A percentile compares a stretch with the other conserved stretches of the same genome.
Conservation (phyloP, 805 yeast genomes). For the Ogataea pignaliae region DNA sequence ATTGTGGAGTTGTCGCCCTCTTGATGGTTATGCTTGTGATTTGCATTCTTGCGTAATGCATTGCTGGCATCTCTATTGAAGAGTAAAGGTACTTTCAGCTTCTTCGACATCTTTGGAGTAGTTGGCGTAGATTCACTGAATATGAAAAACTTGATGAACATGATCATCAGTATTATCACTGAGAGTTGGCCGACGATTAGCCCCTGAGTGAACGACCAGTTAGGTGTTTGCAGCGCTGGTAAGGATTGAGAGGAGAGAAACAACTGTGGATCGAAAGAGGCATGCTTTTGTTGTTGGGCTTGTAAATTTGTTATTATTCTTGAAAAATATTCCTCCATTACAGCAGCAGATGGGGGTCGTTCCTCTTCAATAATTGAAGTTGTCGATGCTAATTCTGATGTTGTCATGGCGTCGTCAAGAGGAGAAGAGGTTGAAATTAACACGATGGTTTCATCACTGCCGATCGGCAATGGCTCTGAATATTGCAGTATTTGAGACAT, state of each 20-base stretch:
- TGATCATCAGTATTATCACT: constrained; percentile 56
- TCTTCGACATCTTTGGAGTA: constrained; percentile 26
- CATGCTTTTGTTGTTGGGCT: constrained; percentile 12
- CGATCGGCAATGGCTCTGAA: too few relatives aligned
- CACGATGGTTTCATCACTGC: too few relatives aligned
- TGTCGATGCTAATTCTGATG: too few relatives aligned
- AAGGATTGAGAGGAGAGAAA: not conserved
- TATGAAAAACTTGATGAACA: constrained; percentile 71
- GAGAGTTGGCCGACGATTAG: constrained; percentile 69
- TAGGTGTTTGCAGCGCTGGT: constrained; percentile 1
- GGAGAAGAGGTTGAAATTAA: too few relatives aligned
- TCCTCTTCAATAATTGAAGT: too few relatives aligned
- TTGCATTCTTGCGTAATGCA: constrained; percentile 3
- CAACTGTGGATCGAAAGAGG: constrained; percentile 3
- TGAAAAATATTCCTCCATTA: constrained; percentile 18
- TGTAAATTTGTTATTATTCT: constrained; percentile 14
- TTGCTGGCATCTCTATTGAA: constrained; percentile 5
- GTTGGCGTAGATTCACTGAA: constrained; percentile 61
- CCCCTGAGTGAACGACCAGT: constrained; percentile 77
- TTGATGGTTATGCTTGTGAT: constrained; percentile 4
- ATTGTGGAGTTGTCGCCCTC: constrained; percentile 16
- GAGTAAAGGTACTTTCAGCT: constrained; percentile 16
- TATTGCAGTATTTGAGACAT: too few relatives aligned
- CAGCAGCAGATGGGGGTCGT: too few relatives aligned
- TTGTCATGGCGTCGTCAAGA: too few relatives aligned